Base-by-base conservation (phyloP, 345 rosid species). In the Pelargonium nanum region DNA sequence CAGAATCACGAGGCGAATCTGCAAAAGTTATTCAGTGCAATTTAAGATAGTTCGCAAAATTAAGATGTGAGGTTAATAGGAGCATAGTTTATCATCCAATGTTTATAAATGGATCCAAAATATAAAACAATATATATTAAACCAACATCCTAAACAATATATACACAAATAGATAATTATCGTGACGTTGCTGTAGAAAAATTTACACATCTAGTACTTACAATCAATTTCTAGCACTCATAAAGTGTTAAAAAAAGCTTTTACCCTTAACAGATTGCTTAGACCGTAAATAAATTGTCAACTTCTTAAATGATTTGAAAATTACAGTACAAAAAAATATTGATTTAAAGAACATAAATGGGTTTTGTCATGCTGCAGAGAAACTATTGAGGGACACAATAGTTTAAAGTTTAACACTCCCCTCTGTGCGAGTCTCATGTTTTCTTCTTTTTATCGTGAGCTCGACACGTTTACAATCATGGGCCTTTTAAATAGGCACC, bases 1-100 rank as follows among this genome's bases (percentile, higher is more conserved):
- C 97, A 70, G 99, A 93, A 78, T 93, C 99, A 54, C 99, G 93
- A 60, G 97, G 99, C 69, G 97, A 93, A 74, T 93, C 99, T 93
- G 82, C 66, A 77, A 26, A 45, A 63, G 13, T 55, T 22, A 68
- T 26, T 24, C 53, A 30, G 30, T 44, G 26, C 58, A 75, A 72
- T 55, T 34, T 25, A 26, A 26, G 3, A 12, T 17, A 40, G 48
- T 12, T 40, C 15, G 16, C 48, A 40, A 12, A 40, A 40, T 40
- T 40, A 6, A 40, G 48, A 40, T 40, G 16, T 9, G 15, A 40
- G 9, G 9, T 40, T 6, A 40, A 6, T 9, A 7, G 13, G 17
- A 40, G 9, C 2, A 40, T 40, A 40, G 13, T 40, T 15, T 40
- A 40, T 40, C 48, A 40, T 40, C 15, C 48, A 6, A 40, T 9